A percentile compares a stretch with the other conserved stretches of the same genome.
These are phyloP conservation scores for Nepenthes alata DNA, from an alignment of 179 eudicot genomes.

Conservation along the genomic window DNA sequence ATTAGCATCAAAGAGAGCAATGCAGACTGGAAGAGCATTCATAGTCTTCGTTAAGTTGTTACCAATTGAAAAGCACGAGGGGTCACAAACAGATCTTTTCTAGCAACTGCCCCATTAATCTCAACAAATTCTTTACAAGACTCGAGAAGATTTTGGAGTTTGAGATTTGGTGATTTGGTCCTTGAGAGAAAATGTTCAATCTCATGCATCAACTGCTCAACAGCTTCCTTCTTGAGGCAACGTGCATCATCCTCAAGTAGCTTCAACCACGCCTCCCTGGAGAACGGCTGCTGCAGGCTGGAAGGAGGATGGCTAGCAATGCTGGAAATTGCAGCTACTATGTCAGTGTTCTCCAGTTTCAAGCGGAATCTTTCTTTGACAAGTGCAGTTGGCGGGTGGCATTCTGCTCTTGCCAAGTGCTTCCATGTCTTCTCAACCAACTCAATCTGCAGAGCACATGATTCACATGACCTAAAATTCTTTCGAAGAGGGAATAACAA, in stretches of 20 bases:
- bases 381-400: slow-evolving; percentile 53
- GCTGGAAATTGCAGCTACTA: slow-evolving; percentile 44
- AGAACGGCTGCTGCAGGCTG: slow-evolving; percentile 32
- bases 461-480: too few relatives aligned
- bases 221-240: slow-evolving; percentile 27
- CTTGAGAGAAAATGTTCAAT: slow-evolving; percentile 17
- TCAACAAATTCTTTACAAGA: slow-evolving; percentile 50
- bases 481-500: too few relatives aligned
- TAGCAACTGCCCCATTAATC: slow-evolving; percentile 3
- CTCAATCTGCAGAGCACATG: slow-evolving; percentile 24
- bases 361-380: slow-evolving; percentile 54
- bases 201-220: slow-evolving; percentile 34
- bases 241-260: slow-evolving; percentile 33
- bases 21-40: too few relatives aligned
- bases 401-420: slow-evolving; percentile 40
- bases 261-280: slow-evolving; percentile 58
- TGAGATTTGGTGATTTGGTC: slow-evolving; percentile 24
- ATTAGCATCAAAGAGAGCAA: too few relatives aligned
- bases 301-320: slow-evolving; percentile 23
- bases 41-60: background rate
- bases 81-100: background rate
- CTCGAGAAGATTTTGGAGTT: slow-evolving; percentile 32
- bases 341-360: slow-evolving; percentile 42
- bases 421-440: slow-evolving; percentile 69
- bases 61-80: background rate